Percentiles rank a stretch among this genome's conserved stretches.
Conservation (phyloP, 1,139 yeast genomes). For the Pichia kudriavzevii region DNA sequence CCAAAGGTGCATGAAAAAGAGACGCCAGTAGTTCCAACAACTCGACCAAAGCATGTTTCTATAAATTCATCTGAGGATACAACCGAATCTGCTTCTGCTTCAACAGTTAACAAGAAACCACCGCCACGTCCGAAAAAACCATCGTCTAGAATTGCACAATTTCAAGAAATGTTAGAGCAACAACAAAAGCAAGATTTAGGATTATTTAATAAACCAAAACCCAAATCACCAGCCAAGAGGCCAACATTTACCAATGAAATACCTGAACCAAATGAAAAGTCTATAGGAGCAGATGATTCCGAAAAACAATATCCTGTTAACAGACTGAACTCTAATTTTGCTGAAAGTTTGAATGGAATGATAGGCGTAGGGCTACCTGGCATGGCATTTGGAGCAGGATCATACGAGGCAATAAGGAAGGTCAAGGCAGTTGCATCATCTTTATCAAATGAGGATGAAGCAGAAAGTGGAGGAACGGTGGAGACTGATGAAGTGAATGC, state of each 20-base stretch:
- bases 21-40: too few relatives aligned
- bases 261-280: constrained; percentile 8
- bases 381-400: constrained; percentile 30
- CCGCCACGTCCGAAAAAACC: constrained; percentile 72
- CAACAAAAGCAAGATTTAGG: constrained; percentile 32
- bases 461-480: constrained; percentile 12
- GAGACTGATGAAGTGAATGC: constrained; percentile 11
- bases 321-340: constrained; percentile 35
- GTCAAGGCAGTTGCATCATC: constrained; percentile 4
- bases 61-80: too few relatives aligned
- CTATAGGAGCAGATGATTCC: background rate
- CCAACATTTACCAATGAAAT: constrained; percentile 2
- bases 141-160: constrained; percentile 71
- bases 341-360: constrained; percentile 50
- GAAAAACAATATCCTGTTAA: constrained; percentile 9
- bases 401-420: constrained; percentile 9
- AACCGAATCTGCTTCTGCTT: background rate
- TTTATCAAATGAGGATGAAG: constrained; percentile 13
- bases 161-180: constrained; percentile 59
- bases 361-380: constrained; percentile 62
- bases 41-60: too few relatives aligned
- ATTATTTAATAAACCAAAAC: constrained; percentile 17
- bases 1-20: too few relatives aligned
- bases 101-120: constrained; percentile 32
- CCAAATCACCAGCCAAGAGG: constrained; percentile 11